Percentiles rank a stretch among this genome's conserved stretches.
Evolutionary conservation across 2,329 filamentous ascomycete genomes (phyloP).

Genomic region (Aspergillus glaucus): DNA sequence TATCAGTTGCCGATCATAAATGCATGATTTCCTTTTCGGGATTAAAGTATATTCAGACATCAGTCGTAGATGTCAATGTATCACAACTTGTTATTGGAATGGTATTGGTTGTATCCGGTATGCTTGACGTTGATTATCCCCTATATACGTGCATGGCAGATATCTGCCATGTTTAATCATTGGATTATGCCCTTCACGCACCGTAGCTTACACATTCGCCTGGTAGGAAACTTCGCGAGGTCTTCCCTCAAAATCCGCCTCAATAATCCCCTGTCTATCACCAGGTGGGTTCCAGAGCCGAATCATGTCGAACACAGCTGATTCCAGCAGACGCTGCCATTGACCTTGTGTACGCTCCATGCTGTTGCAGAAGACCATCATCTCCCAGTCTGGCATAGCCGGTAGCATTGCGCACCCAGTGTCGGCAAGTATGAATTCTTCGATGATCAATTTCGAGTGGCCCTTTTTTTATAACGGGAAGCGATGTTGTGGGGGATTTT

Average conservation of each 20-base stretch:
- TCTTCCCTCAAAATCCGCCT: background rate
- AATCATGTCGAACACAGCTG: slow-evolving; percentile 28
- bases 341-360: slow-evolving; percentile 27
- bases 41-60: no score
- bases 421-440: slow-evolving; percentile 35
- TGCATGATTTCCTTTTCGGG: no score
- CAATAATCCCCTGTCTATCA: background rate
- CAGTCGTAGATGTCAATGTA: no score
- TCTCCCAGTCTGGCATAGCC: slow-evolving; percentile 26
- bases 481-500: slow-evolving; percentile 25
- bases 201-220: background rate
- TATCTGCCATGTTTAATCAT: background rate
- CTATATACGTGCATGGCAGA: no score
- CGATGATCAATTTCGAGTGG: slow-evolving; percentile 34
- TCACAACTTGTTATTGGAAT: no score
- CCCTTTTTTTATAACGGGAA: slow-evolving; percentile 23
- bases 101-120: no score
- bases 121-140: no score
- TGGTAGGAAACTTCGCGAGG: background rate
- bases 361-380: slow-evolving; percentile 27
- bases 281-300: slow-evolving; percentile 6
- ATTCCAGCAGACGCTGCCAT: slow-evolving; percentile 27
- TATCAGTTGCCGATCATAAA: no score
- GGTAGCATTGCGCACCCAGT: slow-evolving; percentile 18
- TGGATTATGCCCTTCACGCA: background rate